phyloP scores from a whole-genome alignment of 2,329 filamentous ascomycete genomes.

The Emmonsiellopsis sp. region DNA sequence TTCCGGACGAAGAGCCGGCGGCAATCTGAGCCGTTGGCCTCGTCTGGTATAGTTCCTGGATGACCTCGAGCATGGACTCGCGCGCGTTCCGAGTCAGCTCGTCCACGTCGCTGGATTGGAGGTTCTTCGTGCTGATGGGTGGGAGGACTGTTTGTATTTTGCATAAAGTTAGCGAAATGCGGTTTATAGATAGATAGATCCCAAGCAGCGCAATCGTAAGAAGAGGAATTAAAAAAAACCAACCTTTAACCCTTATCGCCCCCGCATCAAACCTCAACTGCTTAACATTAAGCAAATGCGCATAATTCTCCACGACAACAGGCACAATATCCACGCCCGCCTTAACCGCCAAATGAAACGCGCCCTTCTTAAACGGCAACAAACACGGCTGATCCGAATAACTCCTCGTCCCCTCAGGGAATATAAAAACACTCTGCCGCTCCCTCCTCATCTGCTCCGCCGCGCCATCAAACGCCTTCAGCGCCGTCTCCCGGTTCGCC shows the following conservation, averaged over 20 bases:
- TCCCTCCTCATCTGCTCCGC: conserved; percentile 66
- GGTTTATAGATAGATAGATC: not conserved
- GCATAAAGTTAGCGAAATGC: not conserved
- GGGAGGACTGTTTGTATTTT: conserved; percentile 53
- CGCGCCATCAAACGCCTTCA: conserved; percentile 76
- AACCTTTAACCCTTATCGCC: conserved; percentile 66
- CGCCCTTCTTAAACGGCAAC: conserved; percentile 97
- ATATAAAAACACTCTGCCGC: conserved; percentile 51
- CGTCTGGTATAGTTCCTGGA: conserved; percentile 33
- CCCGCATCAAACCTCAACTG: conserved; percentile 57
- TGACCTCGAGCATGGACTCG: conserved; percentile 62
- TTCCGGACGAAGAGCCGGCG: conserved; percentile 12
- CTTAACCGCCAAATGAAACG: conserved; percentile 91
- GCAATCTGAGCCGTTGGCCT: conserved; percentile 14
- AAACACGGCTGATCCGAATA: conserved; percentile 73
- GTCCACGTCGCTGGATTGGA: conserved; percentile 69
- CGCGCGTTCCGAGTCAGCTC: conserved; percentile 57
- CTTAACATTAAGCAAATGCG: conserved; percentile 59
- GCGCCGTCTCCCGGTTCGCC: conserved; percentile 68
- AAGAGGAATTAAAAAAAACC: conserved; percentile 15
- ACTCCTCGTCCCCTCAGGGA: conserved; percentile 77
- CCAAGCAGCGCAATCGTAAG: no score
- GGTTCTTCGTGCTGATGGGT: conserved; percentile 65
- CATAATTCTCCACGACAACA: conserved; percentile 71
- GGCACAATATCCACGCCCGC: conserved; percentile 90